These are phyloP conservation scores for Nemania sp. DNA, from an alignment of 2,329 filamentous ascomycete genomes.

Conservation along the genomic window DNA sequence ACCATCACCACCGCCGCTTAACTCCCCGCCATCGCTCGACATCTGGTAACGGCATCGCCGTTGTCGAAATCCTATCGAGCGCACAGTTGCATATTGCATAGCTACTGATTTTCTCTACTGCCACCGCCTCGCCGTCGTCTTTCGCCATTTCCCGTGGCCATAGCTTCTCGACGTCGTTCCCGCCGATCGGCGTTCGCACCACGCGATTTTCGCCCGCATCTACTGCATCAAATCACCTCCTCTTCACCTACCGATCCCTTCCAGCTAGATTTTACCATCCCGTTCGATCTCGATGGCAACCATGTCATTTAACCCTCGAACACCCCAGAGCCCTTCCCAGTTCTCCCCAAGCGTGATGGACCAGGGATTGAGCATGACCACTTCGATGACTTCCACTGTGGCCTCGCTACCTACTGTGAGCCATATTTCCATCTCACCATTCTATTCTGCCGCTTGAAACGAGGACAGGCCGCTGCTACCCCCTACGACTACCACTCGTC, in stretches of 20 bases:
- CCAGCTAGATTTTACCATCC: slow-evolving; percentile 25
- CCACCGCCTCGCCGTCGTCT: slow-evolving; percentile 9
- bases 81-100: background rate
- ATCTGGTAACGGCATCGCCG: background rate
- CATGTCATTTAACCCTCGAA: slow-evolving; percentile 76
- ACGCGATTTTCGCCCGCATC: slow-evolving; percentile 28
- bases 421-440: slow-evolving; percentile 17
- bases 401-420: slow-evolving; percentile 66
- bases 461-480: background rate
- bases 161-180: slow-evolving; percentile 6
- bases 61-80: slow-evolving; percentile 16
- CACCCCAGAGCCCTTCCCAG: slow-evolving; percentile 75
- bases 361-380: slow-evolving; percentile 62
- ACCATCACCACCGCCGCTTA: slow-evolving; percentile 32
- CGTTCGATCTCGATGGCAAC: slow-evolving; percentile 55
- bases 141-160: slow-evolving; percentile 1
- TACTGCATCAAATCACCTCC: slow-evolving; percentile 28
- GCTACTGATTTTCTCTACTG: slow-evolving; percentile 19
- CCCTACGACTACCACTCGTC: background rate
- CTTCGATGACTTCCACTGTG: slow-evolving; percentile 64
- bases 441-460: background rate
- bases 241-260: slow-evolving; percentile 23
- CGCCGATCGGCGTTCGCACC: slow-evolving; percentile 28
- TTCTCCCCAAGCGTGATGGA: slow-evolving; percentile 68
- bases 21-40: slow-evolving; percentile 7